Evolutionary conservation across 805 yeast species (phyloP).

Genomic region (Candida pseudoglaebosa): DNA sequence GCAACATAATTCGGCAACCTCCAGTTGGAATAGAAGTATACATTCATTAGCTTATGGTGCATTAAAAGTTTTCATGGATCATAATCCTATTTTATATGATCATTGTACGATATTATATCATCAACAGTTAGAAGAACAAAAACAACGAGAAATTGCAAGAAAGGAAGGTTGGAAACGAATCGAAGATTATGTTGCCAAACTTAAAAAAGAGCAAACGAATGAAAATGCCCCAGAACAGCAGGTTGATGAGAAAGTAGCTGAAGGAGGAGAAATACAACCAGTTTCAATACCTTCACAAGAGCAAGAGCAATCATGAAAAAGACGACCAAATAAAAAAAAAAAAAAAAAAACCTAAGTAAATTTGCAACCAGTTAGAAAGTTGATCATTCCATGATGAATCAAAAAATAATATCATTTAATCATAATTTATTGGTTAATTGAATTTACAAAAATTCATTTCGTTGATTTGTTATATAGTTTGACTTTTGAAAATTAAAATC

Average conservation of each 20-base stretch:
- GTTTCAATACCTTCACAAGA: background rate
- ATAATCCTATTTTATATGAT: constrained; percentile 86
- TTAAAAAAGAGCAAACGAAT: constrained; percentile 15
- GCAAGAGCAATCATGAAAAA: background rate
- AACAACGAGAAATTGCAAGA: constrained; percentile 56
- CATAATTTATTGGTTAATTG: background rate
- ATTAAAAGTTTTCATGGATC: constrained; percentile 85
- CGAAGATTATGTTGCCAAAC: constrained; percentile 51
- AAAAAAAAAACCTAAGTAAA: background rate
- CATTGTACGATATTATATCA: constrained; percentile 87
- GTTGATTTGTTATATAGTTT: constrained; percentile 1
- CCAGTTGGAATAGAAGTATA: constrained; percentile 92
- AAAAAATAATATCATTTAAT: background rate
- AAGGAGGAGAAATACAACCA: background rate
- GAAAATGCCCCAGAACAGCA: constrained; percentile 4
- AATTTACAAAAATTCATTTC: background rate
- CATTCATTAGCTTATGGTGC: constrained; percentile 90
- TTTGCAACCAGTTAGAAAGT: no score
- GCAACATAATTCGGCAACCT: constrained; percentile 44
- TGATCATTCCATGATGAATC: background rate
- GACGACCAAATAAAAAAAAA: background rate
- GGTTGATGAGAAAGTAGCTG: background rate
- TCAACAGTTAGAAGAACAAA: constrained; percentile 71
- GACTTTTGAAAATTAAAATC: background rate
- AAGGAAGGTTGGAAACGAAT: constrained; percentile 68